Evolutionary conservation across 192 early-diverging fungal species (phyloP).

Genomic region (Entophlyctis luteolus): DNA sequence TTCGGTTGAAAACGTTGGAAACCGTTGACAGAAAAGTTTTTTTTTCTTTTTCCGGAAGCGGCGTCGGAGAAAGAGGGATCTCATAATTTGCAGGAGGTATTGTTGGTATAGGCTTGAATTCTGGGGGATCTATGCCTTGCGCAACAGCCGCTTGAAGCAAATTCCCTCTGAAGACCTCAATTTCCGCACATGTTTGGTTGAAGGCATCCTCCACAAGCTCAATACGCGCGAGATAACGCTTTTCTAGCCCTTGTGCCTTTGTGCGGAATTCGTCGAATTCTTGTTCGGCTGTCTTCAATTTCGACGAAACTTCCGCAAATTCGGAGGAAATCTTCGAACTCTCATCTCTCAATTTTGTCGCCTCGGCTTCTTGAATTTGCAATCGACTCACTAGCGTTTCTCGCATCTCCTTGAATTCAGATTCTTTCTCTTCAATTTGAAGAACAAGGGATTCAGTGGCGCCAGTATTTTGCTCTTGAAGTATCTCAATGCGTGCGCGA

Average conservation of each 20-base stretch:
- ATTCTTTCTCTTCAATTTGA: slow-evolving; percentile 24
- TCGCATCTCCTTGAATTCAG: slow-evolving; percentile 27
- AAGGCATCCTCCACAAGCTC: slow-evolving; percentile 1
- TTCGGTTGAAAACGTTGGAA: background rate
- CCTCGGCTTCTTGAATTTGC: slow-evolving; percentile 19
- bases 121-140: slow-evolving; percentile 13
- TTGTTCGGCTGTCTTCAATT: background rate
- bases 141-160: background rate
- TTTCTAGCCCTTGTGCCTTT: slow-evolving; percentile 1
- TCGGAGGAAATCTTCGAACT: background rate
- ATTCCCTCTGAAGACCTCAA: slow-evolving; percentile 5
- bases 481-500: background rate
- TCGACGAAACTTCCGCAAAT: background rate
- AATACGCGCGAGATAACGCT: slow-evolving; percentile 2
- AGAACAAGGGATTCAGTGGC: slow-evolving; percentile 9
- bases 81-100: slow-evolving; percentile 16
- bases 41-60: slow-evolving; percentile 1
- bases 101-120: slow-evolving; percentile 3
- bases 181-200: slow-evolving; percentile 4
- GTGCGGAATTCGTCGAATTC: slow-evolving; percentile 3
- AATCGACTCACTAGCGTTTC: slow-evolving; percentile 17
- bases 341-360: slow-evolving; percentile 9
- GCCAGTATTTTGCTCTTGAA: slow-evolving; percentile 15
- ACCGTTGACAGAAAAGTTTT: slow-evolving; percentile 3
- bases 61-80: background rate